Base-by-base conservation (phyloP, 345 rosid genomes). In the Anacardium occidentale region DNA sequence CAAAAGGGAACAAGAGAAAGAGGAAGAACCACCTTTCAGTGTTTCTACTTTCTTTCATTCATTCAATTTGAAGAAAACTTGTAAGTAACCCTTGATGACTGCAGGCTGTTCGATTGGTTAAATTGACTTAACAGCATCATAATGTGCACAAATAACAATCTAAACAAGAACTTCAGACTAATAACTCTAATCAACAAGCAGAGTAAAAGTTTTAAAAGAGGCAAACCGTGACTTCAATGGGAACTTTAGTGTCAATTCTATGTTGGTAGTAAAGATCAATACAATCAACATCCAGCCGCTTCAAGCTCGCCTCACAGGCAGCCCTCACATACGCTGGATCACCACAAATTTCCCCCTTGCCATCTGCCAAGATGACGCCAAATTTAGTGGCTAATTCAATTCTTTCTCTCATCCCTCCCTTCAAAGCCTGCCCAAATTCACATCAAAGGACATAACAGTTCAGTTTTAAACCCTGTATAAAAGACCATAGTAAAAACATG, bases 251-350 rank as follows among this genome's bases (percentile, higher is more conserved):
- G 25, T 75, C 78, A 15, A 69, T 4, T 12, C 78, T 74, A 48
- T 75, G 78, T n/a, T 75, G 78, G 51, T 69, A 69, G 45, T 75
- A 75, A 34, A 75, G 78, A 47, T 69, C 78, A 55, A 75, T 75
- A 24, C 29, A 68, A 50, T 67, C 58, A 74, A 74, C 71, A 11
- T 66, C 71, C 6, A 74, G 76, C 10, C 71, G 76, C 54, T 66
- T 47, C 68, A 67, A 61, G 54, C 74, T 85, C 51, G 44, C 84
- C 77, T 80, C 85, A n/a, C 88, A 85, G n/a, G 80, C 77, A 40
- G 79, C 77, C 67, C 85, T 85, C 18, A 83, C 86, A 72, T 83
- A 83, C 17, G 73, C 75, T 0, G 88, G 85, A 55, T 83, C 85
- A 0, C 86, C 88, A 0, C 54, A 62, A 10, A 79, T 17, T 50